Base-by-base conservation (phyloP, 2,329 filamentous ascomycete species). In the Herpotrichia juniperi region DNA sequence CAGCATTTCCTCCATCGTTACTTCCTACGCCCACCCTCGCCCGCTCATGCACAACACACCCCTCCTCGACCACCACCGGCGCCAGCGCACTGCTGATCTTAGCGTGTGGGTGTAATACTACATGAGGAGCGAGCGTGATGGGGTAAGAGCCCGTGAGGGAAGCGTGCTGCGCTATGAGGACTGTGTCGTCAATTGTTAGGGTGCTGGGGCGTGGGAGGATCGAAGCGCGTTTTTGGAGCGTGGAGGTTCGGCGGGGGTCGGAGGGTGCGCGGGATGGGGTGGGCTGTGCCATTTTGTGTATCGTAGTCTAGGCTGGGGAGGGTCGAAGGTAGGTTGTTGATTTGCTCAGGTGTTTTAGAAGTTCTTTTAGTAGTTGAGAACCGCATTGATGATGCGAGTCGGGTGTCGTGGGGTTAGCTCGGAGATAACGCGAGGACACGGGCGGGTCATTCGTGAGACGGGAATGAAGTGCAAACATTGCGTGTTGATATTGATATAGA, bases 61-160 rank as follows among this genome's bases (percentile, higher is more conserved):
- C 74, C 37, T 73, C 70, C 0, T 76, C 78, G 7, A 81, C 66
- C 16, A 70, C 69, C 1, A 81, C 75, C 1, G 72, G 71, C n/a
- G 74, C 76, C 16, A 71, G 48, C 1, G 71, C 67, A 32, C 77
- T 76, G 31, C 68, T 71, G 25, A 81, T 68, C 45, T 67, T 86
- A 14, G 87, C 85, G 43, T 93, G 90, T 1, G 94, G 93, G 66
- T 97, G 93, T n/a, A 99, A 77, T 6, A 97, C 84, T 3, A 86
- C 87, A 66, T 91, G 87, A 21, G 89, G 82, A 50, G 87, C 87
- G 57, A 97, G 86, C 39, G 85, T 87, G 57, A 99, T 90, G 1
- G 86, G 87, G 69, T 96, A 83, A 2, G 83, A 86, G 58, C 94
- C 94, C n/a, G 75, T 84, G 16, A 81, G 64, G 30, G 75, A 68